Percentiles rank a stretch among this genome's conserved stretches.
phyloP scores from a whole-genome alignment of 139 green algal species.

The Chlorella vulgaris region DNA sequence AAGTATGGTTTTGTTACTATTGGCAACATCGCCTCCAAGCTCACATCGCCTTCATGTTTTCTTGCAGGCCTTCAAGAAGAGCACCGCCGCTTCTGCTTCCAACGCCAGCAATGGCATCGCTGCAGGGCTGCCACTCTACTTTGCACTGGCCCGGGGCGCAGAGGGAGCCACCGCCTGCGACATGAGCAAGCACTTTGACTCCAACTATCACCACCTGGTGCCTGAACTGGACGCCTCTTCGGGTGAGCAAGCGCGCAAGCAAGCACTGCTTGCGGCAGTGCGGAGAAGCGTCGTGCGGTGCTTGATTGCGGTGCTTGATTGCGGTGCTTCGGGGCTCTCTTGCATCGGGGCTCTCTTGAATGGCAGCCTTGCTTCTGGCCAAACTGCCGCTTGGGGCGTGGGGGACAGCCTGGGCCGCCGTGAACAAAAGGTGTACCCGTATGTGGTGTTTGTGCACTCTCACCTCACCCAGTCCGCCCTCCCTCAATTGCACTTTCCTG shows the following conservation, averaged over 20 bases:
- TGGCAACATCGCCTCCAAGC: too few relatives aligned
- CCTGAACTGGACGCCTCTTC: constrained; percentile 67
- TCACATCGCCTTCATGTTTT: too few relatives aligned
- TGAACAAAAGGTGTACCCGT: too few relatives aligned
- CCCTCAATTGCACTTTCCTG: not conserved
- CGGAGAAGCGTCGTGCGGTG: too few relatives aligned
- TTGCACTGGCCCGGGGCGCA: constrained; percentile 83
- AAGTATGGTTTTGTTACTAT: too few relatives aligned
- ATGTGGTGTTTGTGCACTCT: too few relatives aligned
- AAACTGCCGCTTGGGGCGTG: too few relatives aligned
- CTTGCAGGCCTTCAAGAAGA: constrained; percentile 45
- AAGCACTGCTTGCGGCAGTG: not conserved
- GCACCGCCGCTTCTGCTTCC: not conserved
- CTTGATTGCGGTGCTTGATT: not conserved
- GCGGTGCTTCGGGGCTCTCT: too few relatives aligned
- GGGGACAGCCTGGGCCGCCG: too few relatives aligned
- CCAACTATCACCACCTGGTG: constrained; percentile 92
- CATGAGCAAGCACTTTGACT: constrained; percentile 94
- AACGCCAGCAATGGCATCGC: not conserved
- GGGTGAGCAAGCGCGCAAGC: not conserved
- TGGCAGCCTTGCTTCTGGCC: too few relatives aligned
- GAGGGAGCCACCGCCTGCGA: constrained; percentile 69
- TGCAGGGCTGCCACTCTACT: constrained; percentile 77
- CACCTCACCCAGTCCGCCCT: too few relatives aligned
- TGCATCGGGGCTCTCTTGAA: too few relatives aligned